Evolutionary conservation across 176 grass and related monocot genomes (phyloP).

Genomic region (Paspalum vaginatum): DNA sequence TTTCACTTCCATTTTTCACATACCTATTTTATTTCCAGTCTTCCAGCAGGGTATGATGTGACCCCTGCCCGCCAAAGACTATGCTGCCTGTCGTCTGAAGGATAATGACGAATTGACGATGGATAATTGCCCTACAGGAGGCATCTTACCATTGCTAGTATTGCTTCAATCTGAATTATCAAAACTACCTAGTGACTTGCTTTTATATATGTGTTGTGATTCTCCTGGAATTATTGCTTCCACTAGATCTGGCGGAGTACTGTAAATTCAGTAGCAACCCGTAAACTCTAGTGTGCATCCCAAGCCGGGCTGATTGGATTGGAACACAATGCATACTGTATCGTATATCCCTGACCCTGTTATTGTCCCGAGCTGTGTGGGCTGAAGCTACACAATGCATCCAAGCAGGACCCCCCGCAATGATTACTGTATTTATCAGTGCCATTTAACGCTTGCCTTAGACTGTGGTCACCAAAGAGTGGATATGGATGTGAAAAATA

Average conservation of each 20-base stretch:
- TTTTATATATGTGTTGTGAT: not conserved
- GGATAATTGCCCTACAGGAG: not conserved
- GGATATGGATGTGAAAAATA: too few species aligned
- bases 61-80: not conserved
- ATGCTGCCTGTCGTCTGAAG: not conserved
- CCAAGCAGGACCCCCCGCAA: conserved; percentile 24
- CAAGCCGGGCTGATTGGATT: not conserved
- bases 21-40: too few species aligned
- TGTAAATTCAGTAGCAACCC: not conserved
- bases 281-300: not conserved
- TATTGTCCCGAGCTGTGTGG: not conserved
- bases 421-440: not conserved
- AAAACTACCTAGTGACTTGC: not conserved
- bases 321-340: not conserved
- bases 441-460: conserved; percentile 29
- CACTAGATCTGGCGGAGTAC: not conserved
- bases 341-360: not conserved
- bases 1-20: too few species aligned
- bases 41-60: not conserved
- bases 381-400: conserved; percentile 24
- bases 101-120: not conserved
- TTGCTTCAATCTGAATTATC: not conserved
- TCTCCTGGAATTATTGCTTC: not conserved
- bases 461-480: too few species aligned
- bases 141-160: not conserved